Evolutionary conservation across 345 rosid genomes (phyloP), one percentile per base, ranked within the genome.

Genomic region (Moringa oleifera): DNA sequence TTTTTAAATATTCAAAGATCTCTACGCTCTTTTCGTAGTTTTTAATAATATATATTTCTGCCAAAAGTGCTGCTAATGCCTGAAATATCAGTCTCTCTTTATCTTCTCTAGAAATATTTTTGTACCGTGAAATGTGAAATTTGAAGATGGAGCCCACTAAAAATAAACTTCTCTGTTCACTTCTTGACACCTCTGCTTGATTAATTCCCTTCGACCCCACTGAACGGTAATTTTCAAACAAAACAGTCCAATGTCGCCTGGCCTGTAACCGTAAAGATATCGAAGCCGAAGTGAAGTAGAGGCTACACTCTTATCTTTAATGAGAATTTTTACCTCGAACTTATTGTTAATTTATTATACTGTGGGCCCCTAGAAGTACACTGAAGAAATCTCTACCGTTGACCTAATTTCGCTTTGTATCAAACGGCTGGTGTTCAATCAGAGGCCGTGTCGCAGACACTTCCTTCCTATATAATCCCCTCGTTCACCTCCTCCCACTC

Each of bases 391-490:
- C 53, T 0, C 17, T 21, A 23, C 63, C 64, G 51, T 68, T 28
- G 63, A 64, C 33, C 20, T 46, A 59, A 4, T 46, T 0, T 0
- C 9, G 36, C 23, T 41, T 45, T 19, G 17, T 12, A 73, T 64
- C 70, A 51, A 64, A 73, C 73, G 70, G 68, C 16, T 31, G 11
- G 54, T 4, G 57, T 19, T 20, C 51, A 52, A 33, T 55, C 51
- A 53, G 17, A 37, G 46, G 25, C 59, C 25, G 21, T 33, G 25
- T 50, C 59, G 55, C 55, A n/a, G 41, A 23, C 62, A 10, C 50
- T 59, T 67, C 61, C 53, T 59, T 64, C 62, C 45, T 79, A 61
- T 72, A 77, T 66, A 68, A 53, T 21, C 22, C 45, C 53, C 20
- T 63, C 24, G 25, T 56, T 59, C 18, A 7, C 60, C 50, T 19